Evolutionary conservation across 2,329 filamentous ascomycete genomes (phyloP).

Genomic region (Talaromyces albobiverticillius): DNA sequence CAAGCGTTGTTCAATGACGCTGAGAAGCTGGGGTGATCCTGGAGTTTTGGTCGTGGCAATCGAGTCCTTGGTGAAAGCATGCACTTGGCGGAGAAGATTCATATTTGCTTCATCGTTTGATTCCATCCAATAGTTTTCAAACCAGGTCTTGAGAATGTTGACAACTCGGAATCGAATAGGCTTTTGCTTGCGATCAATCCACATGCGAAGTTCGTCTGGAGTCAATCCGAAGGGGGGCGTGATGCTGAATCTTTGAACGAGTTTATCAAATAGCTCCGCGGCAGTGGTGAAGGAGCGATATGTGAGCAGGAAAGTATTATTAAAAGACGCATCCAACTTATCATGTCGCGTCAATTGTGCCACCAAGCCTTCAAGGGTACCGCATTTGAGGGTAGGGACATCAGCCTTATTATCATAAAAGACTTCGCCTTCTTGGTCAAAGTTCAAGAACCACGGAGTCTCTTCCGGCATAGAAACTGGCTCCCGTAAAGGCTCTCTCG

Average conservation of each 20-base stretch:
- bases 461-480: slow-evolving; percentile 64
- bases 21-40: slow-evolving; percentile 78
- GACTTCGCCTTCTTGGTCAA: slow-evolving; percentile 86
- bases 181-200: slow-evolving; percentile 94
- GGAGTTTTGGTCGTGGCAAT: slow-evolving; percentile 93
- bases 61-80: slow-evolving; percentile 85
- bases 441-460: slow-evolving; percentile 74
- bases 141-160: slow-evolving; percentile 97
- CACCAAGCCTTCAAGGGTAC: slow-evolving; percentile 82
- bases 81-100: slow-evolving; percentile 81
- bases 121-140: slow-evolving; percentile 99
- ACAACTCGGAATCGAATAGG: slow-evolving; percentile 93
- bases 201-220: slow-evolving; percentile 73
- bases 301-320: slow-evolving; percentile 95
- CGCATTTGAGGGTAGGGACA: slow-evolving; percentile 76
- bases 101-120: slow-evolving; percentile 81
- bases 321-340: slow-evolving; percentile 90
- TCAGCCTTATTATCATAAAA: slow-evolving; percentile 82
- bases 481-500: slow-evolving; percentile 35
- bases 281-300: slow-evolving; percentile 94
- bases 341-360: slow-evolving; percentile 96
- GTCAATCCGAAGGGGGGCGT: slow-evolving; percentile 83
- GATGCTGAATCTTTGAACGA: slow-evolving; percentile 87
- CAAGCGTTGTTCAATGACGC: slow-evolving; percentile 82
- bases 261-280: slow-evolving; percentile 83